phyloP scores from a whole-genome alignment of 2,329 filamentous ascomycete genomes.

The Calycina herbarum region DNA sequence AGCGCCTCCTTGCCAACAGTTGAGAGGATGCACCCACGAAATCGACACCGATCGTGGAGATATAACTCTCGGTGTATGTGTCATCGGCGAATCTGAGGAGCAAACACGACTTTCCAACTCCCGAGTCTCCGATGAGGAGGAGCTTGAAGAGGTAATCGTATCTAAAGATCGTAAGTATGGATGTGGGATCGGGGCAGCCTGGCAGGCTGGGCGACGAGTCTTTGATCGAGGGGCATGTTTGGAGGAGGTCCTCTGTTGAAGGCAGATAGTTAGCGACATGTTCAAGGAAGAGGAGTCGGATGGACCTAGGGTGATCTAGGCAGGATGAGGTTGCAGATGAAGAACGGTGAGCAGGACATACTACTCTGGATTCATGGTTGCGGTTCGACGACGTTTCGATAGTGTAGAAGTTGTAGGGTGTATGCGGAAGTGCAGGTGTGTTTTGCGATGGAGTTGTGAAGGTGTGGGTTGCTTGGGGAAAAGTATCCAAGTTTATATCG shows the following conservation, averaged over 20 bases:
- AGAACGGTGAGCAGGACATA: slow-evolving; percentile 51
- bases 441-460: slow-evolving; percentile 17
- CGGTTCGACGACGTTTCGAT: slow-evolving; percentile 13
- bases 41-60: slow-evolving; percentile 98
- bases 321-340: slow-evolving; percentile 23
- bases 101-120: slow-evolving; percentile 99
- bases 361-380: slow-evolving; percentile 90
- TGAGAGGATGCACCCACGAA: slow-evolving; percentile 65
- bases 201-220: not conserved
- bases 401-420: slow-evolving; percentile 6
- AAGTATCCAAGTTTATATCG: slow-evolving; percentile 24
- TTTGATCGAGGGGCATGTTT: not conserved
- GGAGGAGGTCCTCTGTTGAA: slow-evolving; percentile 26
- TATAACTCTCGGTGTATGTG: slow-evolving; percentile 99
- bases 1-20: slow-evolving; percentile 28
- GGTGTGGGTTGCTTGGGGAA: slow-evolving; percentile 15
- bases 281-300: slow-evolving; percentile 25
- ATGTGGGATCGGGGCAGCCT: slow-evolving; percentile 13
- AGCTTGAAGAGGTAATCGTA: slow-evolving; percentile 99
- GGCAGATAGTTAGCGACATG: slow-evolving; percentile 24
- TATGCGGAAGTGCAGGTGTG: slow-evolving; percentile 10
- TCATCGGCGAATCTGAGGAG: slow-evolving; percentile 97
- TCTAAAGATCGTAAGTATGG: slow-evolving; percentile 54
- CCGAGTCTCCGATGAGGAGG: slow-evolving; percentile 99
- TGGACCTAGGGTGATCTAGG: slow-evolving; percentile 5